Evolutionary conservation across 495 filamentous ascomycete species (phyloP).

Genomic region (Penicillium lagena): DNA sequence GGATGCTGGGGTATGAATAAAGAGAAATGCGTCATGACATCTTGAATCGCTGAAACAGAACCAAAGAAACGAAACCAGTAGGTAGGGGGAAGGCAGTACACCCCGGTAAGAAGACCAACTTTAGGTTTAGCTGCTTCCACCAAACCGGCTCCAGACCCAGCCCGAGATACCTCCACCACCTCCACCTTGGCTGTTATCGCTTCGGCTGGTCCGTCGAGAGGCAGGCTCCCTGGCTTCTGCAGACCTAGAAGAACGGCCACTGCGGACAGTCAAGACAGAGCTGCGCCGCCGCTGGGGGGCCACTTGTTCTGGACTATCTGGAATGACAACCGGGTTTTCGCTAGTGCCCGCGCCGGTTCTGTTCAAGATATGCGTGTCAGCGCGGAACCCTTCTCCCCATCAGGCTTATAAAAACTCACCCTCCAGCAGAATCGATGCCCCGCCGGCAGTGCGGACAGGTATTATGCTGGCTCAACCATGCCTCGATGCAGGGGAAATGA

Average conservation of each 20-base stretch:
- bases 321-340: slow-evolving; percentile 23
- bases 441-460: slow-evolving; percentile 86
- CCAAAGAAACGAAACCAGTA: neutral
- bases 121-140: slow-evolving; percentile 12
- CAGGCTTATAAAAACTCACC: slow-evolving; percentile 25
- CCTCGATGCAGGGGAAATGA: slow-evolving; percentile 66
- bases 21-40: no score
- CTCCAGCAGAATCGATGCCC: slow-evolving; percentile 49
- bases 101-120: no score
- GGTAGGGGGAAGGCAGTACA: no score
- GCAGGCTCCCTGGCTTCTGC: slow-evolving; percentile 4
- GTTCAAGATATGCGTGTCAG: slow-evolving; percentile 7
- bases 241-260: slow-evolving; percentile 13
- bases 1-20: no score
- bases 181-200: slow-evolving; percentile 11
- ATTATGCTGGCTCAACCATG: slow-evolving; percentile 82
- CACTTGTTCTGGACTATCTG: slow-evolving; percentile 19
- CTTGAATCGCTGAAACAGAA: no score
- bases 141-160: slow-evolving; percentile 36
- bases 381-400: neutral
- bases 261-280: slow-evolving; percentile 11
- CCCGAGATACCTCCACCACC: slow-evolving; percentile 19
- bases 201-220: slow-evolving; percentile 13
- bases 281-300: slow-evolving; percentile 11
- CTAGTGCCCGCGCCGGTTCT: slow-evolving; percentile 19